These are phyloP conservation scores for Apiospora malaysiana DNA, from an alignment of 2,329 filamentous ascomycete genomes.

Conservation along the genomic window DNA sequence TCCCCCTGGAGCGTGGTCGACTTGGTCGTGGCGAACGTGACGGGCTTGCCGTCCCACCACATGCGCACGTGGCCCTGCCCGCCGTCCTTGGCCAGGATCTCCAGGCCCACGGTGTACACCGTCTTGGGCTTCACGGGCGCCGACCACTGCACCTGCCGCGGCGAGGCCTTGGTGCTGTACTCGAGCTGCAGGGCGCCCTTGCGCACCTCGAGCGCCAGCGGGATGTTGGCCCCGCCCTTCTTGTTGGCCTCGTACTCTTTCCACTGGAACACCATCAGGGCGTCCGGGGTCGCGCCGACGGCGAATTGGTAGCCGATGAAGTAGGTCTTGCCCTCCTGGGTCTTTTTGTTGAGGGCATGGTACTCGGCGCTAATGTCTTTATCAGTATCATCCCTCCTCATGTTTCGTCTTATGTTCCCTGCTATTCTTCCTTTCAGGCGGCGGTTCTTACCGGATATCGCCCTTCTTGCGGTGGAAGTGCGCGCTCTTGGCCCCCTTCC, in stretches of 20 bases:
- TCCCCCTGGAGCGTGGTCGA: constrained; percentile 27
- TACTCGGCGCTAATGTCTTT: constrained; percentile 26
- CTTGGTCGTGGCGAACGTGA: constrained; percentile 28
- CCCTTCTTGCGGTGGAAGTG: constrained; percentile 29
- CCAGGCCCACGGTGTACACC: constrained; percentile 27
- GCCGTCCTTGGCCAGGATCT: constrained; percentile 28
- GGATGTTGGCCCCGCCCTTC: constrained; percentile 28
- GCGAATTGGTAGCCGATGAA: constrained; percentile 30
- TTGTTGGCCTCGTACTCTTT: constrained; percentile 29
- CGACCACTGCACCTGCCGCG: constrained; percentile 27
- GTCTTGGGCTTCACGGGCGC: constrained; percentile 24
- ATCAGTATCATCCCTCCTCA: too few species aligned
- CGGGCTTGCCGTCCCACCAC: constrained; percentile 28
- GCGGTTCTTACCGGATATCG: constrained; percentile 28
- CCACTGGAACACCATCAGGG: constrained; percentile 30
- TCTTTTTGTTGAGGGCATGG: constrained; percentile 27
- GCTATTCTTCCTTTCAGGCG: too few species aligned
- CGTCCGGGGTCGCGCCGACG: constrained; percentile 25
- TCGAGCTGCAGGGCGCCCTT: constrained; percentile 26
- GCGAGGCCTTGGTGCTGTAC: constrained; percentile 22
- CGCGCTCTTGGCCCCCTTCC: constrained; percentile 25
- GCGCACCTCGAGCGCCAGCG: constrained; percentile 25
- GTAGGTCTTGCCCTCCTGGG: constrained; percentile 29
- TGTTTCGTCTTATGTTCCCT: too few species aligned
- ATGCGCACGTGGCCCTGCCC: constrained; percentile 26